Evolutionary conservation across 2,329 filamentous ascomycete species (phyloP).

Genomic region (Bipolaris zeicola): DNA sequence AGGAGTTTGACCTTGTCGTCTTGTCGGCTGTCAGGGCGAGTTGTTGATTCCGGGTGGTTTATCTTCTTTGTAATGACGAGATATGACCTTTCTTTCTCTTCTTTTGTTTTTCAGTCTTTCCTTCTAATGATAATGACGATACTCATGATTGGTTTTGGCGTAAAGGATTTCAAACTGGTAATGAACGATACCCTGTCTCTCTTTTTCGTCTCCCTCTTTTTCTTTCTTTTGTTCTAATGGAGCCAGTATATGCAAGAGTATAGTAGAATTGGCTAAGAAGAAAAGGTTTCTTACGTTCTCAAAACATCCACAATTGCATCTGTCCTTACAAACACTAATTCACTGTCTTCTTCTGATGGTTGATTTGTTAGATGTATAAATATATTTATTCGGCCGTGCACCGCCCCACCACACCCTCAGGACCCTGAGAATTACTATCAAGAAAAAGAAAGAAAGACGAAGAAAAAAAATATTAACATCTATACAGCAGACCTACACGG

Average conservation of each 20-base stretch:
- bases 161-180: not conserved
- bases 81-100: not conserved
- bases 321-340: too few species aligned
- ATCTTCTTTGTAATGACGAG: too few species aligned
- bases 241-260: too few species aligned
- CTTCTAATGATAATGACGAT: not conserved
- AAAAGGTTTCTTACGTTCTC: too few species aligned
- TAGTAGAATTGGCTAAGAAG: too few species aligned
- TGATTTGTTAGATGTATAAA: too few species aligned
- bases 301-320: too few species aligned
- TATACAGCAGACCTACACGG: too few species aligned
- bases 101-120: not conserved
- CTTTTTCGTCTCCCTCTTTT: not conserved
- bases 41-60: not conserved
- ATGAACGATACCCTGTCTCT: not conserved
- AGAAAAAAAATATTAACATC: not conserved
- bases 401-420: too few species aligned
- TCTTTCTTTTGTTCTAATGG: too few species aligned
- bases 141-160: not conserved
- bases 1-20: conserved; percentile 45
- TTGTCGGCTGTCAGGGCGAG: conserved; percentile 17
- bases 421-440: not conserved
- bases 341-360: too few species aligned
- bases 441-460: not conserved
- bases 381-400: too few species aligned